A percentile compares a stretch with the other conserved stretches of the same genome.
Evolutionary conservation across 2,329 filamentous ascomycete genomes (phyloP).

Genomic region (Scorias spongiosa): DNA sequence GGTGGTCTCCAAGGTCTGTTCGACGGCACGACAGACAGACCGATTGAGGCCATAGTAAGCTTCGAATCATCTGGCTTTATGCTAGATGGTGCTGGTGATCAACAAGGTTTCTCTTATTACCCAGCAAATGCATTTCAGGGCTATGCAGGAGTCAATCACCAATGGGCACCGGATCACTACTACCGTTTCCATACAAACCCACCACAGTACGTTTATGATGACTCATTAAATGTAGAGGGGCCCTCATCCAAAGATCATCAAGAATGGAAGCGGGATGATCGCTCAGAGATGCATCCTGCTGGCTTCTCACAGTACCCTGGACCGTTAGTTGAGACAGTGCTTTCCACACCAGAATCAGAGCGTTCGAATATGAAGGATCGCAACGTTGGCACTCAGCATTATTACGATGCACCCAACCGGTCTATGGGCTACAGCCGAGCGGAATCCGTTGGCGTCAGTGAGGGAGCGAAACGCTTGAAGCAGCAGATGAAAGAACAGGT

Average conservation of each 20-base stretch:
- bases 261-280: background rate
- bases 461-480: background rate
- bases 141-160: too few species aligned
- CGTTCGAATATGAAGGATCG: background rate
- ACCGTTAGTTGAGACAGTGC: background rate
- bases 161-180: background rate
- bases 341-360: background rate
- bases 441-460: background rate
- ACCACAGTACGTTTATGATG: background rate
- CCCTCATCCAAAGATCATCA: background rate
- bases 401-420: background rate
- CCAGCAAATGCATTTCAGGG: too few species aligned
- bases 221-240: background rate
- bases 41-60: background rate
- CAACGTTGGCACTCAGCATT: background rate
- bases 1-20: background rate
- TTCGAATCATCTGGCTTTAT: background rate
- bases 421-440: too few species aligned
- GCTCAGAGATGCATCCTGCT: background rate
- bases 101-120: background rate
- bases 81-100: background rate
- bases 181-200: background rate
- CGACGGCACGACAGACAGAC: background rate
- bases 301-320: background rate
- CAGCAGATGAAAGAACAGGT: background rate